phyloP scores from a whole-genome alignment of 371 early-diverging fungal species.

The Entomophthora muscae region DNA sequence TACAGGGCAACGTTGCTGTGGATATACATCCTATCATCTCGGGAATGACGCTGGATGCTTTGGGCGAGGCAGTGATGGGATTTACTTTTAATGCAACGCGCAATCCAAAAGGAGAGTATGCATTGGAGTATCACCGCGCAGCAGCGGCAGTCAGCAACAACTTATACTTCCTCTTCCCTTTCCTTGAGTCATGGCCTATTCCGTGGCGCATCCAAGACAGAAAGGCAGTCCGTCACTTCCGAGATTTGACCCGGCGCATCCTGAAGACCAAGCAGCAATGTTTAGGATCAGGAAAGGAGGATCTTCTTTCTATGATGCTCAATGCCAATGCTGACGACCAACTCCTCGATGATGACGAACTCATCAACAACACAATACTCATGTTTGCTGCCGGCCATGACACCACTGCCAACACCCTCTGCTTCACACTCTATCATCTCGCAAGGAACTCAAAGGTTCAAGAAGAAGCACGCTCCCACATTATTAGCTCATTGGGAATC shows the following conservation, averaged over 20 bases:
- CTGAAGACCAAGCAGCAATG: background rate
- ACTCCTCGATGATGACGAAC: background rate
- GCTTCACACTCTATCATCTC: background rate
- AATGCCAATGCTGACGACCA: background rate
- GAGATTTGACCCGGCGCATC: background rate
- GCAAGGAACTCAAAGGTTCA: background rate
- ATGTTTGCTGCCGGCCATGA: slow-evolving; percentile 6
- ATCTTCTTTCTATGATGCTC: background rate
- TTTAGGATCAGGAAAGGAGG: background rate
- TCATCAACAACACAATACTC: background rate
- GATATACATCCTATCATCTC: background rate
- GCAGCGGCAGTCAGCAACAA: background rate
- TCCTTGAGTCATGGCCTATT: background rate
- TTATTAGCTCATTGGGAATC: background rate
- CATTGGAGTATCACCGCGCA: background rate
- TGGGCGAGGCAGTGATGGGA: background rate
- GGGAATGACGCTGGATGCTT: background rate
- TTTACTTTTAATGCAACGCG: background rate
- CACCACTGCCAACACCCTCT: slow-evolving; percentile 4
- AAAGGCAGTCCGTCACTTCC: background rate
- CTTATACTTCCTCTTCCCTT: slow-evolving; percentile 1
- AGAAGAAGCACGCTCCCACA: background rate
- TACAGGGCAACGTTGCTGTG: background rate
- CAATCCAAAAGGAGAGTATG: background rate
- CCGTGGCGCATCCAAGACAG: background rate